Evolutionary conservation across 345 rosid genomes (phyloP), one percentile per base, ranked within the genome.

Genomic region (Corymbia maculata): DNA sequence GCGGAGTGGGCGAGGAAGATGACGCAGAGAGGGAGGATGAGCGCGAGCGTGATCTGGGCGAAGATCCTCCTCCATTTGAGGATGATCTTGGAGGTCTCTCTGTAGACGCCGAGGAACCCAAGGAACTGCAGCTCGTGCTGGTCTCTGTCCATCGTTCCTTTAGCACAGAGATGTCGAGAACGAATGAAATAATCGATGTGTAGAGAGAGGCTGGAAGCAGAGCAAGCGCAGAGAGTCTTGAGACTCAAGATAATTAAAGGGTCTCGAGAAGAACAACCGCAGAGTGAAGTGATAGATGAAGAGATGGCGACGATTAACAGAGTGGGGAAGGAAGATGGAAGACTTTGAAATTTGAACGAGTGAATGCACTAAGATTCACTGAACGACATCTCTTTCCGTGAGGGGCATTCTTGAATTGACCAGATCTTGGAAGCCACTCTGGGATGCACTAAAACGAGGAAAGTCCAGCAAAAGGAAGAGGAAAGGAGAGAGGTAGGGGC

Each of bases 1-100:
- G 89, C 87, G 49, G 89, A 55, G 59, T 94, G 92, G 53, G 90
- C 91, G 2, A 94, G 86, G 90, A 88, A 88, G 90, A 94, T 87
- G 90, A 93, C 59, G 49, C 92, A 85, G 45, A 95, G 91, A 36
- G 97, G 97, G 86, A 94, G 90, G 59, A 95, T 91, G 4, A 95
- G 68, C 80, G 93, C 85, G 0, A 94, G 89, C 3, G 94, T 92
- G 49, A 95, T 93, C 42, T 90, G 92, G 87, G 86, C 32, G 91
- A 95, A 94, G 89, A 94, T 90, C 89, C 89, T 92, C 79, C 87
- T 89, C 92, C 92, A 91, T 75, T 91, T 80, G 85, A 88, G 90
- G 88, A 95, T 93, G 90, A 93, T 90, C 85, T 90, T 92, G 90
- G 86, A 90, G n/a, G 96, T 89, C 85, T 95, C 94, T 49, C 86